These are phyloP conservation scores for Boechera divaricarpa DNA, from an alignment of 345 rosid genomes.

Conservation along the genomic window DNA sequence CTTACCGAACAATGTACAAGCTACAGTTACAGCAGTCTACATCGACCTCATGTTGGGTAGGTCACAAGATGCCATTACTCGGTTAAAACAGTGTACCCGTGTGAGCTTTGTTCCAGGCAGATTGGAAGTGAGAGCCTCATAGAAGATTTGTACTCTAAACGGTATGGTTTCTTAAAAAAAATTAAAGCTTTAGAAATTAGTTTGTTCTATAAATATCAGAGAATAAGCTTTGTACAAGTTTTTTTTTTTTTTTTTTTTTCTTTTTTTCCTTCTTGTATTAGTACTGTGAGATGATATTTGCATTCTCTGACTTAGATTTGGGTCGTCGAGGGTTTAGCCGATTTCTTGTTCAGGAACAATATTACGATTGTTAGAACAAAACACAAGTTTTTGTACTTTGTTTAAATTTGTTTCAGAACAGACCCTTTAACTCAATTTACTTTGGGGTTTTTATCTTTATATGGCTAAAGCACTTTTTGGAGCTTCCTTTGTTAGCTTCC, in stretches of 20 bases:
- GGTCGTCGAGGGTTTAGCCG: conserved; percentile 18
- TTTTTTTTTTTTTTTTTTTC: background rate
- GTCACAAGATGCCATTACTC: conserved; percentile 77
- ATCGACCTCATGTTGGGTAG: conserved; percentile 75
- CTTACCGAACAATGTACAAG: conserved; percentile 69
- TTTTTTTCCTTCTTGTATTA: background rate
- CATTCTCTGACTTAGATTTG: conserved; percentile 30
- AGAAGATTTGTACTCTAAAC: conserved; percentile 36
- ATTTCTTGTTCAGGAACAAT: conserved; percentile 33
- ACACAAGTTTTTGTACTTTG: conserved; percentile 20
- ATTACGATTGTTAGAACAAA: conserved; percentile 4
- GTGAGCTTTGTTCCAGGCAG: conserved; percentile 67
- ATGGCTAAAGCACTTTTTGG: too few relatives aligned
- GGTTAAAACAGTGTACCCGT: conserved; percentile 72
- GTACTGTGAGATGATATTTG: conserved; percentile 29
- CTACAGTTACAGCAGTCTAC: conserved; percentile 77
- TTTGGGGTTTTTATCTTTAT: too few relatives aligned
- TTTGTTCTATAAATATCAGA: conserved; percentile 30
- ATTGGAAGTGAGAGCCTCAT: conserved; percentile 45
- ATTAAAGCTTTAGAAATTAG: conserved; percentile 36
- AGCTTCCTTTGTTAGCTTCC: too few relatives aligned
- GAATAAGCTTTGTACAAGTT: conserved; percentile 26
- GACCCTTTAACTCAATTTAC: conserved; percentile 11
- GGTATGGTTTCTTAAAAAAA: background rate
- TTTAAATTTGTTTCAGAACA: conserved; percentile 18